Conservation (phyloP, 768 basidiomycete species). For the Mycena metata region DNA sequence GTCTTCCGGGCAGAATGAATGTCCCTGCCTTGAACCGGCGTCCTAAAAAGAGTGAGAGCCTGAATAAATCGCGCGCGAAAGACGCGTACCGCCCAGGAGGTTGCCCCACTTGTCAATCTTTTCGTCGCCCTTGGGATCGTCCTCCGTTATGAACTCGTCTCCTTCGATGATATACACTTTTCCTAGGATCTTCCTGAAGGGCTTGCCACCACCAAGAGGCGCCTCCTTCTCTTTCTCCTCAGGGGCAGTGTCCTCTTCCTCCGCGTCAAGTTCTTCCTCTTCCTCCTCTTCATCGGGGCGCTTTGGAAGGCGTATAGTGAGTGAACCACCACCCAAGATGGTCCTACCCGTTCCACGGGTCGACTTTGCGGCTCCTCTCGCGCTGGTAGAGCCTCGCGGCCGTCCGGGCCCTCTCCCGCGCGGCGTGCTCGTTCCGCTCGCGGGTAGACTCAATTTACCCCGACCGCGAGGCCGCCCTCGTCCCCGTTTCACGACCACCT, state of each 20-base stretch:
- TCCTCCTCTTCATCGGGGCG: slow-evolving; percentile 51
- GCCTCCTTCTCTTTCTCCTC: slow-evolving; percentile 53
- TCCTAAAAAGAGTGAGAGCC: slow-evolving; percentile 59
- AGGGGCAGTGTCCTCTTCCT: slow-evolving; percentile 48
- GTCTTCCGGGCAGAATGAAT: slow-evolving; percentile 87
- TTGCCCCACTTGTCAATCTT: slow-evolving; percentile 92
- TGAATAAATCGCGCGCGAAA: slow-evolving; percentile 2
- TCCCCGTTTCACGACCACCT: slow-evolving; percentile 44
- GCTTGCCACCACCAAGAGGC: slow-evolving; percentile 69
- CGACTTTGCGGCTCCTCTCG: slow-evolving; percentile 29
- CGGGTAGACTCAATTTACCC: slow-evolving; percentile 43
- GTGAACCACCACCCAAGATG: slow-evolving; percentile 36
- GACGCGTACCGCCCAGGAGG: slow-evolving; percentile 80
- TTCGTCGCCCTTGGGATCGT: slow-evolving; percentile 88
- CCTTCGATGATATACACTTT: slow-evolving; percentile 84
- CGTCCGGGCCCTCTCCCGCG: slow-evolving; percentile 48
- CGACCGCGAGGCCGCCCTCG: slow-evolving; percentile 57
- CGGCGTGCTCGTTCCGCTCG: slow-evolving; percentile 36
- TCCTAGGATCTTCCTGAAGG: slow-evolving; percentile 81
- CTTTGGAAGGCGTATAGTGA: slow-evolving; percentile 40
- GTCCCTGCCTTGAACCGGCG: slow-evolving; percentile 91
- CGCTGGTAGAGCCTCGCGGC: slow-evolving; percentile 9
- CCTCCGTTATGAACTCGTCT: slow-evolving; percentile 89
- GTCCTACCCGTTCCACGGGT: slow-evolving; percentile 20
- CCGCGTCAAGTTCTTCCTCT: slow-evolving; percentile 53